These are phyloP conservation scores for Cystofilobasidium macerans DNA, from an alignment of 768 basidiomycete genomes.

Conservation along the genomic window DNA sequence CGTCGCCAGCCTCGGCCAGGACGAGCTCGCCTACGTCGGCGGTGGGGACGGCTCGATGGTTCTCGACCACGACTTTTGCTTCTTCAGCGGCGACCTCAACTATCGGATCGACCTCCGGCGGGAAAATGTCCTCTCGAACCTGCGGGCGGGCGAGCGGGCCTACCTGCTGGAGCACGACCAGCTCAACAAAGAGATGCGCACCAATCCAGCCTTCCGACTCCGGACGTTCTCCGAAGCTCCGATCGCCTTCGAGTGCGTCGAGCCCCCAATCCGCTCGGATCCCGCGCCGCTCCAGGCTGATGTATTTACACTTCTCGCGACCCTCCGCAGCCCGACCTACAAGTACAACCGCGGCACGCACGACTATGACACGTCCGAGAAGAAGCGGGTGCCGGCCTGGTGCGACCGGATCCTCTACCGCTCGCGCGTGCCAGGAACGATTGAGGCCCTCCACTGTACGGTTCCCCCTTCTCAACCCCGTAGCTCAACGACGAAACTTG, in stretches of 20 bases:
- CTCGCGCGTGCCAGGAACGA: conserved; percentile 40
- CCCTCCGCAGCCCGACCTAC: conserved; percentile 22
- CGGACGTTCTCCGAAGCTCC: conserved; percentile 68
- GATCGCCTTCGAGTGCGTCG: conserved; percentile 49
- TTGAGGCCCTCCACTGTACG: conserved; percentile 32
- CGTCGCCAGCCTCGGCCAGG: conserved; percentile 41
- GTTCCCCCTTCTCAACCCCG: not conserved
- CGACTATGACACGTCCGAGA: conserved; percentile 80
- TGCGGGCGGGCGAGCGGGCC: conserved; percentile 56
- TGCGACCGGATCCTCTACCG: conserved; percentile 88
- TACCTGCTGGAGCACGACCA: conserved; percentile 65
- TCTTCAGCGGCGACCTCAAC: conserved; percentile 91
- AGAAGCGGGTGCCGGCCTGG: conserved; percentile 84
- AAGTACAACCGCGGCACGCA: conserved; percentile 63
- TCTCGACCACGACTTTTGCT: conserved; percentile 86
- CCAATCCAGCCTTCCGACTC: conserved; percentile 76
- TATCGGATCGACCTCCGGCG: conserved; percentile 91
- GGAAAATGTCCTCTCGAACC: conserved; percentile 61
- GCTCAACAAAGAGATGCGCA: conserved; percentile 74
- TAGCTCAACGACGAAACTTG: no score
- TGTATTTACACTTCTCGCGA: not conserved
- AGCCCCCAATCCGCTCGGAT: not conserved
- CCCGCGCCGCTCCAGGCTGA: not conserved
- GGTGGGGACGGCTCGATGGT: conserved; percentile 90
- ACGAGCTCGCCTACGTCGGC: conserved; percentile 57